phyloP scores from a whole-genome alignment of 305 asterid species.

The Ilex paraguariensis region DNA sequence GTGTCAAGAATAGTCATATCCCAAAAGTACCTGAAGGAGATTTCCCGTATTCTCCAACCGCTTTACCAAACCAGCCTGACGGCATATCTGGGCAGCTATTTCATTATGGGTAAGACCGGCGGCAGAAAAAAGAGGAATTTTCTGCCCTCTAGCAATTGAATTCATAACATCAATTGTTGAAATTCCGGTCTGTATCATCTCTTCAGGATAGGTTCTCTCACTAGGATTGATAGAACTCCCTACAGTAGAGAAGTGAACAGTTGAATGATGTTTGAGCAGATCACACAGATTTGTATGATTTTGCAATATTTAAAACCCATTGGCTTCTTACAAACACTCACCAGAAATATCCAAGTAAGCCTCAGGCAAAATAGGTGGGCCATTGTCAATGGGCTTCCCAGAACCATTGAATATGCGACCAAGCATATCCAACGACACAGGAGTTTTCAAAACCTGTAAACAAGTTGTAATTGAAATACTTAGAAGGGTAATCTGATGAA shows the following conservation, averaged over 20 bases:
- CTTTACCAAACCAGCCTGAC: slow-evolving; percentile 99
- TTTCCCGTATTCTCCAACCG: slow-evolving; percentile 80
- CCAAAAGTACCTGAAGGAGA: slow-evolving; percentile 67
- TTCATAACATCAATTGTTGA: slow-evolving; percentile 99
- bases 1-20: neutral
- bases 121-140: slow-evolving; percentile 96
- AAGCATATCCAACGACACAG: slow-evolving; percentile 98
- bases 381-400: slow-evolving; percentile 97
- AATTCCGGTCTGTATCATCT: slow-evolving; percentile 98
- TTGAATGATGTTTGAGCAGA: slow-evolving; percentile 17
- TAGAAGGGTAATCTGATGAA: neutral
- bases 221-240: slow-evolving; percentile 99
- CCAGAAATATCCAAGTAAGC: slow-evolving; percentile 99
- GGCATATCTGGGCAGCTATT: slow-evolving; percentile 99
- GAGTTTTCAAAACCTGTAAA: slow-evolving; percentile 84
- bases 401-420: slow-evolving; percentile 99
- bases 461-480: neutral
- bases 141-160: slow-evolving; percentile 98
- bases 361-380: slow-evolving; percentile 98
- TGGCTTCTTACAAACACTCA: slow-evolving; percentile 25
- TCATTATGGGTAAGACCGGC: slow-evolving; percentile 99
- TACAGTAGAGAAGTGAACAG: slow-evolving; percentile 31
- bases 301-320: neutral
- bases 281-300: neutral
- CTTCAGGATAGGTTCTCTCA: slow-evolving; percentile 98